Evolutionary conservation across 345 rosid genomes (phyloP).

Genomic region (Erodium maritimum): DNA sequence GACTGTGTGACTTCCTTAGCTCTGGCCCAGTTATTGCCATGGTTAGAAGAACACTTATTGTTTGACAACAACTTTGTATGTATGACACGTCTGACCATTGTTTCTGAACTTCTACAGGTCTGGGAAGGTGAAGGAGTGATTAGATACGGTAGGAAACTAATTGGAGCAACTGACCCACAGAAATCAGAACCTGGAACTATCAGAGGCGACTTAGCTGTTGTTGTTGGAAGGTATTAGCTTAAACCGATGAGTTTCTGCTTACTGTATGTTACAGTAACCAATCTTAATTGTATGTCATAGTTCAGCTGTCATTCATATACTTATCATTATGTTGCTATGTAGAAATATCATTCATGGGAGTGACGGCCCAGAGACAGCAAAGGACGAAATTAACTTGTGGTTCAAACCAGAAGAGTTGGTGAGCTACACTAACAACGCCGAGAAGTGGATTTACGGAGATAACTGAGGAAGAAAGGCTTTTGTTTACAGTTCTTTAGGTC

Average conservation of each 20-base stretch:
- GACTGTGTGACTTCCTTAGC: constrained; percentile 92
- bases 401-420: constrained; percentile 94
- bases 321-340: constrained; percentile 2
- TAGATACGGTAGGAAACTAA: constrained; percentile 85
- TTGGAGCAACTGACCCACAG: constrained; percentile 97
- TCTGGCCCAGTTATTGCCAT: constrained; percentile 95
- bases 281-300: too few relatives aligned
- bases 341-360: constrained; percentile 98
- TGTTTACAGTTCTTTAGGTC: not conserved
- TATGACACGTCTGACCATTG: not conserved
- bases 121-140: constrained; percentile 99
- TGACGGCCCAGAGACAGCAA: constrained; percentile 95
- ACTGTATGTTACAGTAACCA: too few relatives aligned
- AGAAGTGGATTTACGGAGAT: constrained; percentile 84
- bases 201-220: constrained; percentile 92
- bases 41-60: constrained; percentile 29
- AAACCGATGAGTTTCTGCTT: not conserved
- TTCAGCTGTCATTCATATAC: too few relatives aligned
- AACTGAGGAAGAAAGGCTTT: constrained; percentile 24
- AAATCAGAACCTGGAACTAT: constrained; percentile 97
- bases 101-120: constrained; percentile 33
- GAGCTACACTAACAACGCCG: constrained; percentile 60
- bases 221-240: constrained; percentile 64
- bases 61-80: not conserved
- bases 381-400: constrained; percentile 82